phyloP scores from a whole-genome alignment of 148 eudicot genomes.

The Amaranthus palmeri region DNA sequence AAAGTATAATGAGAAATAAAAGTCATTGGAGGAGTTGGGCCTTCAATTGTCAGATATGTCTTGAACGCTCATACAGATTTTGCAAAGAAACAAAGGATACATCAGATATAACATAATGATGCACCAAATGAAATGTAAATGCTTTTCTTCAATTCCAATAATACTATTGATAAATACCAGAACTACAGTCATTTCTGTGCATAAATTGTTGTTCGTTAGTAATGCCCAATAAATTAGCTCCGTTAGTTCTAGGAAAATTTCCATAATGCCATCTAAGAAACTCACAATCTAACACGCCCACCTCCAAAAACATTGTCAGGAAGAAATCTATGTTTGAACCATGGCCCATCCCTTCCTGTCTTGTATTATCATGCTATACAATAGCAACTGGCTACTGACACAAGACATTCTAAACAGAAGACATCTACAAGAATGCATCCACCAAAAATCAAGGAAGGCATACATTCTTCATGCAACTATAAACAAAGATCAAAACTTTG shows the following conservation, averaged over 20 bases:
- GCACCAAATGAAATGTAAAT: neutral
- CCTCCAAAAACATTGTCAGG: neutral
- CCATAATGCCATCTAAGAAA: neutral
- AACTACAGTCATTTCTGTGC: neutral
- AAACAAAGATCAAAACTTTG: conserved; percentile 1
- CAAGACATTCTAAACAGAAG: neutral
- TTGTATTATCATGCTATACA: neutral
- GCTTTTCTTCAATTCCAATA: neutral
- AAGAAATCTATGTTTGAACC: neutral
- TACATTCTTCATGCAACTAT: neutral
- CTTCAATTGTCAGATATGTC: neutral
- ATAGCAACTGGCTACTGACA: neutral
- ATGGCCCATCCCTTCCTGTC: neutral
- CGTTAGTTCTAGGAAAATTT: neutral
- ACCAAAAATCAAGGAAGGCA: neutral
- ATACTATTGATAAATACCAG: neutral
- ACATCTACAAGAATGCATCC: neutral
- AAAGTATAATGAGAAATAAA: neutral
- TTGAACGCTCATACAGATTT: neutral
- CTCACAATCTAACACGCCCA: neutral
- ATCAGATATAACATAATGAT: neutral
- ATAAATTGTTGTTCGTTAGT: neutral
- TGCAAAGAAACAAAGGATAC: neutral
- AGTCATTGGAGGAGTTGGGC: neutral
- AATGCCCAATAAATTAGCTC: neutral